These are phyloP conservation scores for Coemansia brasiliensis DNA, from an alignment of 192 early-diverging fungal species.

Conservation along the genomic window DNA sequence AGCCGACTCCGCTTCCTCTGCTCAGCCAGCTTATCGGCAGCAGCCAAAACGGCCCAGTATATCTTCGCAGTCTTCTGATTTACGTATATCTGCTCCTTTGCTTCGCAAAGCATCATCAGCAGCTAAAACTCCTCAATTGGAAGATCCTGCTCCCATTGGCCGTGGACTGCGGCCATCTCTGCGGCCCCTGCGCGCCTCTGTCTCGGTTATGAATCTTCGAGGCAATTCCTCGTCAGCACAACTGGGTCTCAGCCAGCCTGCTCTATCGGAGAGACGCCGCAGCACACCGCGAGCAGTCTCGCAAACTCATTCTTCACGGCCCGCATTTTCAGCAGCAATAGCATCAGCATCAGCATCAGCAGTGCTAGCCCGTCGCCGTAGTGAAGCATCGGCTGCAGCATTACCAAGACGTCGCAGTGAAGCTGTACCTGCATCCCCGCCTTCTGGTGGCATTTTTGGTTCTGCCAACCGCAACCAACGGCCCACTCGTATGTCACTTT, in stretches of 20 bases:
- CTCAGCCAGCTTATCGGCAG: background rate
- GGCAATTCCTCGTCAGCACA: background rate
- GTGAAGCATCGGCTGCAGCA: slow-evolving; percentile 1
- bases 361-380: background rate
- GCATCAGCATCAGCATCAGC: too few relatives aligned
- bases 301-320: too few relatives aligned
- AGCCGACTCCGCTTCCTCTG: too few relatives aligned
- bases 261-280: too few relatives aligned
- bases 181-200: background rate
- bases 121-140: background rate
- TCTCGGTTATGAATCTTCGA: slow-evolving; percentile 3
- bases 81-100: slow-evolving; percentile 3
- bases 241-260: too few relatives aligned
- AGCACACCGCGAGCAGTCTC: too few relatives aligned
- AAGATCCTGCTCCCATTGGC: background rate
- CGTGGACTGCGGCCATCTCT: background rate
- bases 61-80: background rate
- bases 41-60: background rate
- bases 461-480: too few relatives aligned
- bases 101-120: background rate
- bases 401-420: background rate
- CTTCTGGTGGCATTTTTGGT: too few relatives aligned
- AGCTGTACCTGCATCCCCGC: too few relatives aligned
- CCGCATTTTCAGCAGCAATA: background rate
- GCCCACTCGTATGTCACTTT: too few relatives aligned